A percentile compares a stretch with the other conserved stretches of the same genome.
Conservation (phyloP, 306 rosid species). For the Rosa chinensis region DNA sequence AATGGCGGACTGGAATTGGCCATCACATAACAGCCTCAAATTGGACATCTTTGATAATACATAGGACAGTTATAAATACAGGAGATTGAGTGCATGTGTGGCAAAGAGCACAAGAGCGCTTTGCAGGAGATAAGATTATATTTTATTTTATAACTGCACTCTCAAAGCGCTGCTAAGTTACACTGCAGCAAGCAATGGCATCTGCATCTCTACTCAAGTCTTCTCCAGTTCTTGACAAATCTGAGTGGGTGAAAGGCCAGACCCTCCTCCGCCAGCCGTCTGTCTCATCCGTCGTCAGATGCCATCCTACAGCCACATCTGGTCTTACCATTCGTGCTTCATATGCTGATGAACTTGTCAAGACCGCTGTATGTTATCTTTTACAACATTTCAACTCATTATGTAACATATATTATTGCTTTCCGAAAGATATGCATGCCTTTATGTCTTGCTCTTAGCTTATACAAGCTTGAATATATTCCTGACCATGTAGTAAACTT, state of each 20-base stretch:
- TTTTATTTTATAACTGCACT: neutral
- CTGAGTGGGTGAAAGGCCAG: slow-evolving; percentile 86
- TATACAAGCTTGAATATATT: neutral
- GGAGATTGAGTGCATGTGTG: slow-evolving; percentile 52
- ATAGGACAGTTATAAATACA: slow-evolving; percentile 50
- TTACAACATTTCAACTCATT: neutral
- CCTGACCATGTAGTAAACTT: neutral
- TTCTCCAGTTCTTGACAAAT: slow-evolving; percentile 79
- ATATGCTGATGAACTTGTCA: slow-evolving; percentile 87
- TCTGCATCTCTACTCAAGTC: slow-evolving; percentile 81
- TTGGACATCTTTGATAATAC: slow-evolving; percentile 48
- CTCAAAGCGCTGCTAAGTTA: neutral
- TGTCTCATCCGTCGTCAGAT: slow-evolving; percentile 48
- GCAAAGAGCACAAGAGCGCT: slow-evolving; percentile 48
- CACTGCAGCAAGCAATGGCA: slow-evolving; percentile 46
- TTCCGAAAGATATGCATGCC: neutral
- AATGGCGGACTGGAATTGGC: slow-evolving; percentile 43
- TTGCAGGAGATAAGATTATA: slow-evolving; percentile 67
- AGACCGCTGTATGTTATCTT: slow-evolving; percentile 72
- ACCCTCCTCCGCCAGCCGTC: slow-evolving; percentile 74
- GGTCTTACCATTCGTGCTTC: slow-evolving; percentile 74
- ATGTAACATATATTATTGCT: neutral
- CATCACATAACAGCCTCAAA: slow-evolving; percentile 63
- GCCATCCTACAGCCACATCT: slow-evolving; percentile 52
- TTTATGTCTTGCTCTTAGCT: neutral